A percentile compares a stretch with the other conserved stretches of the same genome.
Evolutionary conservation across 805 yeast genomes (phyloP).

Genomic region (Pichia occidentalis): DNA sequence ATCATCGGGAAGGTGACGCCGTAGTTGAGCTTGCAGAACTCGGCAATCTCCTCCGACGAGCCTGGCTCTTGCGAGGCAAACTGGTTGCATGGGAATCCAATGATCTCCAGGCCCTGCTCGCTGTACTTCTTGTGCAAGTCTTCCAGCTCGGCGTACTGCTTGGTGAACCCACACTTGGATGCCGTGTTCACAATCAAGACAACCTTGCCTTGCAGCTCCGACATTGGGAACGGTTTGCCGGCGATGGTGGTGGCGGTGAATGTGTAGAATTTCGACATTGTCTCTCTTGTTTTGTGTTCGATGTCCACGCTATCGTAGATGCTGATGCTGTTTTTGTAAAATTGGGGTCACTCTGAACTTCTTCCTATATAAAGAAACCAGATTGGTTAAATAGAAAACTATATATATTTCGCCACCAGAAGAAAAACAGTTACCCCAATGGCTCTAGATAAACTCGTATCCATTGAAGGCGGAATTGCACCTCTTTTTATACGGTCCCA

Average conservation of each 20-base stretch:
- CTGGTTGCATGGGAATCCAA: slow-evolving; percentile 92
- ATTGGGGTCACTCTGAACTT: too few relatives aligned
- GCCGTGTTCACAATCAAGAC: slow-evolving; percentile 85
- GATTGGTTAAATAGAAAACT: too few relatives aligned
- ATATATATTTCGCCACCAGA: too few relatives aligned
- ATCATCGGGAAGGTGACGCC: slow-evolving; percentile 90
- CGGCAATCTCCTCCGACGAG: slow-evolving; percentile 57
- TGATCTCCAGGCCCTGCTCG: slow-evolving; percentile 53
- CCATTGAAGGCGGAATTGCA: too few relatives aligned
- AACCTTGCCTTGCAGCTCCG: slow-evolving; percentile 66
- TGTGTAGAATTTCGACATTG: slow-evolving; percentile 58
- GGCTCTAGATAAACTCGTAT: too few relatives aligned
- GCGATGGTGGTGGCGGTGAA: slow-evolving; percentile 57
- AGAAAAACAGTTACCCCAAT: too few relatives aligned
- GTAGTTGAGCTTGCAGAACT: slow-evolving; percentile 71
- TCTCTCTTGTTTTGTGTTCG: not conserved
- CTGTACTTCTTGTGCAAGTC: slow-evolving; percentile 57
- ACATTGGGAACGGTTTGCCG: slow-evolving; percentile 54
- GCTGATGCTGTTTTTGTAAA: not conserved
- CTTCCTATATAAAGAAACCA: too few relatives aligned
- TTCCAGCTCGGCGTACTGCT: slow-evolving; percentile 72
- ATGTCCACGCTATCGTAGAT: not conserved
- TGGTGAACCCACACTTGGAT: slow-evolving; percentile 73
- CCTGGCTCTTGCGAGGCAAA: slow-evolving; percentile 79
- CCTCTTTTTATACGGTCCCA: too few relatives aligned